A percentile compares a stretch with the other conserved stretches of the same genome.
phyloP scores from a whole-genome alignment of 2,329 filamentous ascomycete species.

The Sclerotinia subarctica region DNA sequence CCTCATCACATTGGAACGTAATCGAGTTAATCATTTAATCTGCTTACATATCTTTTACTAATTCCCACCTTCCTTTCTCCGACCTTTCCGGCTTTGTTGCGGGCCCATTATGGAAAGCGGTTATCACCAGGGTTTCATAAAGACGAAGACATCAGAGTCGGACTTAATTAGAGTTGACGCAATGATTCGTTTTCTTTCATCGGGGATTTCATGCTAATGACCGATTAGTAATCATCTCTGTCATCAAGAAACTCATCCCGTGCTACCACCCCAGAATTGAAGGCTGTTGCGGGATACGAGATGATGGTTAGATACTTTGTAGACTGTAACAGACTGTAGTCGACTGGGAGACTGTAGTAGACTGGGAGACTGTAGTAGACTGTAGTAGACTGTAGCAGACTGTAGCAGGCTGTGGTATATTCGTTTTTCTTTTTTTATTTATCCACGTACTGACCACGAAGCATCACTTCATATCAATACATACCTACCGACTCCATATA shows the following conservation, averaged over 20 bases:
- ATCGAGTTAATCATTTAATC: neutral
- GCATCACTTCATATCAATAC: neutral
- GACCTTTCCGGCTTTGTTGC: slow-evolving; percentile 11
- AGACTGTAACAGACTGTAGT: too few relatives aligned
- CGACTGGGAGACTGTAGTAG: too few relatives aligned
- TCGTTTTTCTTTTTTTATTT: neutral
- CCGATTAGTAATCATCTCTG: slow-evolving; percentile 1
- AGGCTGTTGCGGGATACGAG: too few relatives aligned
- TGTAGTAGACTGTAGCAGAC: too few relatives aligned
- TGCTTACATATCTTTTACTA: slow-evolving; percentile 13
- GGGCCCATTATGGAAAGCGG: neutral
- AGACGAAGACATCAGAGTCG: neutral
- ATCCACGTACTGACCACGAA: neutral
- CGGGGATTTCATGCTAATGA: neutral
- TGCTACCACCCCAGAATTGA: too few relatives aligned
- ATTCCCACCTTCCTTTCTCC: slow-evolving; percentile 1
- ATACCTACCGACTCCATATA: too few relatives aligned
- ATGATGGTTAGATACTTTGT: too few relatives aligned
- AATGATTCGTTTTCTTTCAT: slow-evolving; percentile 4
- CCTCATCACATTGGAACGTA: neutral
- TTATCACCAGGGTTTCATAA: neutral
- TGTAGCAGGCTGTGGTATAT: too few relatives aligned
- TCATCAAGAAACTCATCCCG: neutral
- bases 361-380: too few relatives aligned
- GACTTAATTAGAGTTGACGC: neutral